Evolutionary conservation across 2,329 filamentous ascomycete species (phyloP), one percentile per base, ranked within the genome.

Genomic region (Cladosporium sp.): DNA sequence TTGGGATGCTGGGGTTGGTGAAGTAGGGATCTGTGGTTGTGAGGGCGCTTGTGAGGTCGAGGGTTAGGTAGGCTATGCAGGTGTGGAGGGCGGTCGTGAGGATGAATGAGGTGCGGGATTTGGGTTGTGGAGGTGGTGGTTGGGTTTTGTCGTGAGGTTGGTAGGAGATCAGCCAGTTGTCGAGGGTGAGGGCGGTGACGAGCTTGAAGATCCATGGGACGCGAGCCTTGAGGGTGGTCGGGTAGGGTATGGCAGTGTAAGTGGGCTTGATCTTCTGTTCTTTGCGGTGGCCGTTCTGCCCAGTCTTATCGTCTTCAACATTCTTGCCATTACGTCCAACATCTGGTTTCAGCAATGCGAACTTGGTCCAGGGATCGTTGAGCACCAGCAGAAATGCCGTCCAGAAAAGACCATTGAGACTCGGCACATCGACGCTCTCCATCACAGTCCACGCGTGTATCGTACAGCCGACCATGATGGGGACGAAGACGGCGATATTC

Each of bases 351-450:
- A 64, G 58, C 26, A 59, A 51, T 2, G 28, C 30, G 51, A 75
- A 76, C 38, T 74, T 65, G 32, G 49, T 68, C 58, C 72, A 71
- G 3, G 71, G 71, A 62, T 76, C 73, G 21, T 70, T 66, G 24
- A 75, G 68, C 4, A 67, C 68, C 15, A 76, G 68, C 15, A 76
- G 66, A 57, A 71, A 71, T 8, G 69, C 59, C 18, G 68, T 55
- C 69, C 71, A 73, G 26, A 75, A 67, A n/a, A 76, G 55, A 2
- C 59, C 66, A 55, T 76, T 70, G 11, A 73, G 68, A 34, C 68
- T 72, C 21, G 76, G 71, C 11, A 76, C 74, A 52, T 76, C 75
- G 10, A 73, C 65, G 10, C 70, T 71, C 24, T 67, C 62, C 74
- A 76, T 76, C 2, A 44, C 49, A 21, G 59, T 66, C 74, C 74